These are phyloP conservation scores for Isabelozyma heimii DNA, from an alignment of 805 yeast genomes.

Conservation along the genomic window DNA sequence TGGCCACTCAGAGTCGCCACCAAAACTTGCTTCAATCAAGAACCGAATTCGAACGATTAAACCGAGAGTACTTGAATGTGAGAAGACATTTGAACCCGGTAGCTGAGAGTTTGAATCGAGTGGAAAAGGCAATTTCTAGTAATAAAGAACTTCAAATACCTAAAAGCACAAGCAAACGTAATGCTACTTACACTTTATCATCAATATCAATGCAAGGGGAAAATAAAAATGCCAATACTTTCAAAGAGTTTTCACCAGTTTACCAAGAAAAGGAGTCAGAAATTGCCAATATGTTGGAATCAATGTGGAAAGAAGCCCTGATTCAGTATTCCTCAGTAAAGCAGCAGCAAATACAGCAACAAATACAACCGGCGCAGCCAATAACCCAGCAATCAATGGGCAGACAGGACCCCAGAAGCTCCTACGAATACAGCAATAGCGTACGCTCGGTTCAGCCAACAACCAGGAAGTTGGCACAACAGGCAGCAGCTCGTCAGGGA, in stretches of 20 bases:
- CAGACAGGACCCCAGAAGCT: neutral
- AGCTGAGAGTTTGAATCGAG: conserved; percentile 56
- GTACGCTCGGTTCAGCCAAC: neutral
- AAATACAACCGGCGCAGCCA: conserved; percentile 4
- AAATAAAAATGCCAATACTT: conserved; percentile 24
- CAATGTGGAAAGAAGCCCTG: conserved; percentile 42
- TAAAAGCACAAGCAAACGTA: conserved; percentile 16
- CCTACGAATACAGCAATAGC: neutral
- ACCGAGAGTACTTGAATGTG: conserved; percentile 70
- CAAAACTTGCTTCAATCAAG: conserved; percentile 56
- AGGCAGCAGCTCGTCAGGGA: neutral
- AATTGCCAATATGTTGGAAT: conserved; percentile 19
- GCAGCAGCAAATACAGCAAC: conserved; percentile 4
- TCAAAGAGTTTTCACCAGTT: conserved; percentile 30
- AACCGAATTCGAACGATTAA: conserved; percentile 75
- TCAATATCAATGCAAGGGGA: conserved; percentile 2
- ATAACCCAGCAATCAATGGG: conserved; percentile 2
- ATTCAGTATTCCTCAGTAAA: conserved; percentile 11
- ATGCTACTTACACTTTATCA: conserved; percentile 3
- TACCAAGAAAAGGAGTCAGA: conserved; percentile 32
- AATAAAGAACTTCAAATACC: conserved; percentile 18
- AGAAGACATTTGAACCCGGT: conserved; percentile 71
- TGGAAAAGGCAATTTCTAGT: conserved; percentile 23
- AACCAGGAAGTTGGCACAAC: conserved; percentile 1
- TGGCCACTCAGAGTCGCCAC: conserved; percentile 27